Conservation (phyloP, 148 eudicot genomes). For the Rhododendron vialii region DNA sequence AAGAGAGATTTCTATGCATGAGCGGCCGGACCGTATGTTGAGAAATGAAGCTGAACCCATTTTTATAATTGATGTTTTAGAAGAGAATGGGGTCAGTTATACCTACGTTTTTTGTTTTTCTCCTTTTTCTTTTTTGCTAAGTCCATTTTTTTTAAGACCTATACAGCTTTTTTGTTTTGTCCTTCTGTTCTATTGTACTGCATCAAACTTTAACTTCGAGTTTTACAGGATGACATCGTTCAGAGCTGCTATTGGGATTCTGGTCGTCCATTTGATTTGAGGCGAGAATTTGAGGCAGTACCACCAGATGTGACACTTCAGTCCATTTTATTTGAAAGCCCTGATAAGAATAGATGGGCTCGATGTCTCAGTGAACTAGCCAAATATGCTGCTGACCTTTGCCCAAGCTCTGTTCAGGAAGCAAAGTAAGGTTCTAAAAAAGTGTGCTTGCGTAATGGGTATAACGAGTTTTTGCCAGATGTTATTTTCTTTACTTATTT, state of each 20-base stretch:
- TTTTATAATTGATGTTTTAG: conserved; percentile 89
- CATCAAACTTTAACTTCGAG: background rate
- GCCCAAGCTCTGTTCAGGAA: conserved; percentile 96
- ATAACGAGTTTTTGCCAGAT: background rate
- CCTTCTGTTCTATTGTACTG: background rate
- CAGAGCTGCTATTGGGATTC: conserved; percentile 98
- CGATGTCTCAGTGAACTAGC: conserved; percentile 95
- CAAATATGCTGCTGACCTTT: conserved; percentile 92
- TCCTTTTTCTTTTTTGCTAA: background rate
- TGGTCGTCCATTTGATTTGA: conserved; percentile 88
- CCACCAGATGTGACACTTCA: conserved; percentile 93
- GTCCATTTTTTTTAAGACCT: background rate
- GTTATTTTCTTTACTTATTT: background rate
- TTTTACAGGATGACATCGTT: conserved; percentile 92
- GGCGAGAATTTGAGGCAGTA: conserved; percentile 83
- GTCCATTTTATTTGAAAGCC: conserved; percentile 86
- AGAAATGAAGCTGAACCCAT: conserved; percentile 87
- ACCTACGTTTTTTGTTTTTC: conserved; percentile 4
- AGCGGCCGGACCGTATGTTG: conserved; percentile 49
- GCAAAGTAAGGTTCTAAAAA: conserved; percentile 63
- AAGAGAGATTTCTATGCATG: conserved; percentile 59
- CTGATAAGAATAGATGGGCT: conserved; percentile 98
- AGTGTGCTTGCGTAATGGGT: background rate
- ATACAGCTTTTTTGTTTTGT: background rate
- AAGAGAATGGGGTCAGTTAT: conserved; percentile 88